Evolutionary conservation across 345 rosid genomes (phyloP), one percentile per base, ranked within the genome.

Genomic region (Euphorbia lathyris): DNA sequence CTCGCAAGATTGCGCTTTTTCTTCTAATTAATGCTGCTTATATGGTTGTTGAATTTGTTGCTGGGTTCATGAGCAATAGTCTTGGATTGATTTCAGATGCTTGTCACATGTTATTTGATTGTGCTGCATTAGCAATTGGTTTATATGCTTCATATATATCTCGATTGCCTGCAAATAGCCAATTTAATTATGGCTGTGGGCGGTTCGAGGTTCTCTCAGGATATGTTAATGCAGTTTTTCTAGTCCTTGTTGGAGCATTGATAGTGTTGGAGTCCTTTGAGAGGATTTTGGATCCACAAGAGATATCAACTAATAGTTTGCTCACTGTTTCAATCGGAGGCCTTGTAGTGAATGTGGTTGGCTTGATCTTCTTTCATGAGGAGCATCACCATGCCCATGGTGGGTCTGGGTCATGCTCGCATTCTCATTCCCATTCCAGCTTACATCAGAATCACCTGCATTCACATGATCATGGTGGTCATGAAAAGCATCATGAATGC

Each of bases 341-440:
- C 68, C 88, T 94, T 53, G 65, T 90, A 17, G 98, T 94, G 68
- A 91, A 94, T 85, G 71, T 91, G 58, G 80, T 91, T 19, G 98
- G 98, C 65, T 81, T 91, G 77, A 82, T 94, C 58, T 94, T 94
- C 86, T 94, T 94, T 76, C 98, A 94, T 22, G 98, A 94, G 74
- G 98, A 94, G 81, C 98, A 94, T 85, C 95, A 94, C 82, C 98
- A 91, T 84, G 98, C 97, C 40, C 98, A 94, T 79, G 97, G 97
- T 63, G 97, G 80, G 13, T 66, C 78, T 36, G 70, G 94, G 29
- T 80, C 92, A 36, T 91, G 97, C 84, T 63, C 92, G 0, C 96
- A 91, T 72, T 86, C 90, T 10, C 83, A 85, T 20, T 76, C 89
- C 1, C 88, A 85, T 48, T 76, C 88, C 0, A 64, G 80, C 58